A percentile compares a stretch with the other conserved stretches of the same genome.
Evolutionary conservation across 805 yeast species (phyloP).

Genomic region (Grigorovia humatica): DNA sequence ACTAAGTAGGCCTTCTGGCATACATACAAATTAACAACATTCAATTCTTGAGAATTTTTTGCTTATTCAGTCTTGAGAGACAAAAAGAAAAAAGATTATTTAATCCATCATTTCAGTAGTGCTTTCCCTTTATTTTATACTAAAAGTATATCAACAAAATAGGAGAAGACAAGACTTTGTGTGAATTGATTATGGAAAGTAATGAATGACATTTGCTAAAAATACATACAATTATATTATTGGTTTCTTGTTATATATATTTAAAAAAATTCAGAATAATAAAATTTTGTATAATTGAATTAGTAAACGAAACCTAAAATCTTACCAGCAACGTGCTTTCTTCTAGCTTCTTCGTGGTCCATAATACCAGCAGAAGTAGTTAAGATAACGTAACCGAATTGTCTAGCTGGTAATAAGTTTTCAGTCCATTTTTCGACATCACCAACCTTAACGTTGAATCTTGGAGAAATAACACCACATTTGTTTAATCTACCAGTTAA

Average conservation of each 20-base stretch:
- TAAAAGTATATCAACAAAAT: no score
- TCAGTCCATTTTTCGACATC: conserved; percentile 98
- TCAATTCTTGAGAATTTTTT: no score
- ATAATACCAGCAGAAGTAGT: conserved; percentile 99
- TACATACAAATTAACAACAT: no score
- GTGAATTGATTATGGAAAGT: background rate
- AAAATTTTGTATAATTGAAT: conserved; percentile 3
- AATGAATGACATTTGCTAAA: background rate
- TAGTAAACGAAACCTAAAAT: conserved; percentile 95
- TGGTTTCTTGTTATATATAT: background rate
- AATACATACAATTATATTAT: background rate
- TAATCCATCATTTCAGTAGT: no score
- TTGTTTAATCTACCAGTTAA: conserved; percentile 96
- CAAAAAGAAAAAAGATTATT: no score
- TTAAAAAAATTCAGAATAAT: background rate
- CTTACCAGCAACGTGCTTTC: conserved; percentile 99
- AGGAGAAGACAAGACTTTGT: background rate
- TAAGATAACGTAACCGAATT: conserved; percentile 93
- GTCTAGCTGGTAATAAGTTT: conserved; percentile 97
- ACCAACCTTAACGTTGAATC: conserved; percentile 90
- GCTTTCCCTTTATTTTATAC: no score
- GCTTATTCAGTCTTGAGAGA: no score
- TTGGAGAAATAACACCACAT: conserved; percentile 97
- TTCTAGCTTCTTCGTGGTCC: conserved; percentile 99
- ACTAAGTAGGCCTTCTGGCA: no score